Base-by-base conservation (phyloP, 306 rosid genomes). In the Ormosia emarginata region DNA sequence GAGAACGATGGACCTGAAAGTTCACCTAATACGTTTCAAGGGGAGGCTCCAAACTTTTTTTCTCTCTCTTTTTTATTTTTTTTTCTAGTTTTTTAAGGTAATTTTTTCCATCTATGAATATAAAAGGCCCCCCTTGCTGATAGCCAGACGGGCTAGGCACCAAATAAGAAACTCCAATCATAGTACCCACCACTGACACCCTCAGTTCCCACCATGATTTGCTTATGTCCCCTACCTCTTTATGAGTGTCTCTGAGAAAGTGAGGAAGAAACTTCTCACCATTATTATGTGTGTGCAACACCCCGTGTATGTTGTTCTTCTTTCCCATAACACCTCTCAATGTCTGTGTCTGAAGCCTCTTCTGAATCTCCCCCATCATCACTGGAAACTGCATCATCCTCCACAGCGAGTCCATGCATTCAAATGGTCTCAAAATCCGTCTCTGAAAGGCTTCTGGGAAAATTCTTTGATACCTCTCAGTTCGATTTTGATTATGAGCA, bases 361-460 rank as follows among this genome's bases (percentile, higher is more conserved):
- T 43, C 59, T 44, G 34, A 71, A 36, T 46, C 78, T 7, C 47
- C 82, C 6, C 44, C 87, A 0, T 66, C 82, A 36, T 46, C 47
- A 2, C n/a, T 29, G 29, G 76, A 75, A 34, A 78, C 65, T 40
- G 4, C 34, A 3, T 7, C 33, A 8, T 46, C 79, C 71, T 79
- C 78, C 52, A 13, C 75, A 4, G 56, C 37, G 3, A 73, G 74
- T 30, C 88, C 82, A 32, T 83, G 81, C 43, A 52, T 82, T 74
- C 92, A 85, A 67, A 67, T 85, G 37, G 91, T 91, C 29, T 85
- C 94, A 1, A 84, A 89, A 61, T 83, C 92, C 9, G 83, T 79
- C 8, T 91, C 94, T 0, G 92, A 91, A 3, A 88, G 94, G 77
- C 92, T 91, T 46, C 78, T 91, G 12, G 91, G 91, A 40, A 91